These are phyloP conservation scores for Camellia oleifera DNA, from an alignment of 179 eudicot species.

Conservation along the genomic window DNA sequence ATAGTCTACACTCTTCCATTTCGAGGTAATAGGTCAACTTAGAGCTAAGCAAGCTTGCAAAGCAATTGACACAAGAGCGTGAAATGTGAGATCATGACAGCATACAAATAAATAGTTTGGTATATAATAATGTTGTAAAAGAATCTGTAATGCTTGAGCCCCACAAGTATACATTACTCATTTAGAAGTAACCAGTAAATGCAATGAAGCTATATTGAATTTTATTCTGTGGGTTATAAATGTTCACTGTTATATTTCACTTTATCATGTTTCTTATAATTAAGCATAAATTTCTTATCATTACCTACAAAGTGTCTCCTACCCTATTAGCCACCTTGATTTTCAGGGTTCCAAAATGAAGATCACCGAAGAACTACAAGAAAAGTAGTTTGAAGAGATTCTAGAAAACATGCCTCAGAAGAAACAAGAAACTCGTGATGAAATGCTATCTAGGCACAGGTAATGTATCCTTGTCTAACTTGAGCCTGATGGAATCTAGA, in stretches of 20 bases:
- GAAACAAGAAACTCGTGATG: constrained; percentile 69
- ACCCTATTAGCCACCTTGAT: neutral
- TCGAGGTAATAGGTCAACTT: too few species aligned
- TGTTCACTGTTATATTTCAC: neutral
- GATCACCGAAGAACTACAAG: constrained; percentile 32
- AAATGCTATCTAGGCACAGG: constrained; percentile 92
- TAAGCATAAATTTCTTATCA: neutral
- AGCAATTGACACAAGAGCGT: too few species aligned
- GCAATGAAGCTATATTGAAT: neutral
- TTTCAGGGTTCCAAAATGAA: constrained; percentile 37
- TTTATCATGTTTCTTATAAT: neutral
- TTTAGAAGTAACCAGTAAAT: neutral
- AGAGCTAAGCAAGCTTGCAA: too few species aligned
- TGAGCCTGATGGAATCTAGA: neutral
- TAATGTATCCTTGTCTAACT: constrained; percentile 14
- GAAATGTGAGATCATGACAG: neutral
- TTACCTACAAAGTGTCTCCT: neutral
- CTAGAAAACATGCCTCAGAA: constrained; percentile 28
- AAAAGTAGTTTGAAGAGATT: constrained; percentile 29
- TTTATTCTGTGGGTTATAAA: neutral
- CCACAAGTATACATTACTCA: neutral
- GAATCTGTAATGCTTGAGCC: neutral
- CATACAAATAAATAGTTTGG: neutral
- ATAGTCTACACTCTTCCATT: neutral
- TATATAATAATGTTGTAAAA: too few species aligned